Evolutionary conservation across 768 basidiomycete species (phyloP), one percentile per base, ranked within the genome.

Genomic region (Mycena capillaripes): DNA sequence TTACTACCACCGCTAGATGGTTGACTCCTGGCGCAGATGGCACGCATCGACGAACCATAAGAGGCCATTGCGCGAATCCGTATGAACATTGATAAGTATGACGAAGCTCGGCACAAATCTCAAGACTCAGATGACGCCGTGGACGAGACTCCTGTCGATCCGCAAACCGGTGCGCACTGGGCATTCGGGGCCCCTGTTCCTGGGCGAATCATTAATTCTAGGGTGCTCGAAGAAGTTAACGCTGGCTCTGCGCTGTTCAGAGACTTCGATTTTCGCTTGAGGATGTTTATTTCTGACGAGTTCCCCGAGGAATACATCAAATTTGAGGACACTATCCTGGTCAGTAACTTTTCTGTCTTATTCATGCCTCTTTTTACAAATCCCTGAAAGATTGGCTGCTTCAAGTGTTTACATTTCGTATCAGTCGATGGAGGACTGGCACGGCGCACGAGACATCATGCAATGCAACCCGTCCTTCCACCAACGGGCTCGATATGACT

Each of bases 41-140:
- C 25, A 34, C 58, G 62, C 25, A 48, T 69, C 23, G 72, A 73
- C 50, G 61, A 73, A 42, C 69, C 59, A 44, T 60, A 66, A 30
- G 58, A 72, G 42, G 68, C 60, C 9, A 59, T 75, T 17, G 75
- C 74, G n/a, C 57, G 58, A 3, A 77, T 77, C 16, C 69, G 66
- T 19, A 73, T 75, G 59, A 27, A 42, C 16, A 55, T 77, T 29
- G 50, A 76, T 36, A 62, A 64, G 17, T 38, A 61, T 29, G 72
- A 77, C 30, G 21, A 21, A n/a, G 69, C 60, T 5, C 55, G n/a
- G 40, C 40, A 21, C 21, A 32, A 65, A 38, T 56, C 53, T 25
- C 17, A 36, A 32, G 63, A 66, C 11, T 17, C 16, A 8, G 63
- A 70, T 12, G 36, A 56, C 3, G 44, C 23, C 17, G 29, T 40